phyloP scores from a whole-genome alignment of 768 basidiomycete species.

The Hypsizygus marmoreus region DNA sequence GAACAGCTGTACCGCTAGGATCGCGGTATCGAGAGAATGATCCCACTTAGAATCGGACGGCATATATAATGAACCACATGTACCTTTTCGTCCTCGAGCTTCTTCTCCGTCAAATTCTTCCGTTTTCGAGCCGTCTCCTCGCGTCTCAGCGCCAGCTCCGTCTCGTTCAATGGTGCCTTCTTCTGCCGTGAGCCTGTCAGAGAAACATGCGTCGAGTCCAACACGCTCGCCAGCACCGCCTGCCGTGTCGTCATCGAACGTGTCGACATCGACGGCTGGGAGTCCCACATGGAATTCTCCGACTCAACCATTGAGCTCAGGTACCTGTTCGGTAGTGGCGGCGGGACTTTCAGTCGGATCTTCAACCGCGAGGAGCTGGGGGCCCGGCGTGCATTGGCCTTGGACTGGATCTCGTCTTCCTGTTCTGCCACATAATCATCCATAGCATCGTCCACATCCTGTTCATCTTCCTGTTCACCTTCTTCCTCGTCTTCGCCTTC shows the following conservation, averaged over 20 bases:
- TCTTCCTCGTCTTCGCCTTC: conserved; percentile 36
- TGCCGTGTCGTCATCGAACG: conserved; percentile 57
- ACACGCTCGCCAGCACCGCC: conserved; percentile 68
- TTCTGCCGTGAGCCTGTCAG: conserved; percentile 31
- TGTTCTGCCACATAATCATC: conserved; percentile 43
- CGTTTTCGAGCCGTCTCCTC: conserved; percentile 83
- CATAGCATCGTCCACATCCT: conserved; percentile 37
- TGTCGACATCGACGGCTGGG: conserved; percentile 24
- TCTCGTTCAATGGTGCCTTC: conserved; percentile 16
- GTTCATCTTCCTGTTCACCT: too few relatives aligned
- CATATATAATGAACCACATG: conserved; percentile 3
- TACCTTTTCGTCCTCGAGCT: conserved; percentile 82
- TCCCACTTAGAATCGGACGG: too few relatives aligned
- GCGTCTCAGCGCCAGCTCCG: conserved; percentile 37
- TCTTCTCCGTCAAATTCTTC: conserved; percentile 77
- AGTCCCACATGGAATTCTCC: conserved; percentile 34
- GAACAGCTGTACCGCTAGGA: too few relatives aligned
- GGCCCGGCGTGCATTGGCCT: neutral
- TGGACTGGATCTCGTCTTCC: conserved; percentile 27
- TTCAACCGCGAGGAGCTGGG: conserved; percentile 3
- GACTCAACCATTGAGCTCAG: conserved; percentile 27
- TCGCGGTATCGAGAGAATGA: too few relatives aligned
- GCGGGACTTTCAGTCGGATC: conserved; percentile 12
- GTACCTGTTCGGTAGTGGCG: conserved; percentile 13
- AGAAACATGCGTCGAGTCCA: conserved; percentile 67